Conservation (phyloP, 306 rosid species). For the Malus sieversii region DNA sequence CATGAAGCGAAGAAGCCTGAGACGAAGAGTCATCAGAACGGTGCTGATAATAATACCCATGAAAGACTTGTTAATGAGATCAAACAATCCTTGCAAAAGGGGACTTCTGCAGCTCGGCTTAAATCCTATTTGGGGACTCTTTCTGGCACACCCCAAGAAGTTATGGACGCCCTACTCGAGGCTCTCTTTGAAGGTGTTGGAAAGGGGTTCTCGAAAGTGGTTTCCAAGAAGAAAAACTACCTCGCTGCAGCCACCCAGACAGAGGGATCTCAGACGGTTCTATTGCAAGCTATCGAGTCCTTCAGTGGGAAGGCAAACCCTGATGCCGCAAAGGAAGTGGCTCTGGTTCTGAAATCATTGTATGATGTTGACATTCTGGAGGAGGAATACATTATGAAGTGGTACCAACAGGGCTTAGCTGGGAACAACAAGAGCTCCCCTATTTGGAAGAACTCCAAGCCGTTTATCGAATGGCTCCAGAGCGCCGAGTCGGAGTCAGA, state of each 20-base stretch:
- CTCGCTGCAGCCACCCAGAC: constrained; percentile 31
- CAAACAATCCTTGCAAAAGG: constrained; percentile 38
- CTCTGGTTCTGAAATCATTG: constrained; percentile 40
- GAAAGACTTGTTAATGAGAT: constrained; percentile 31
- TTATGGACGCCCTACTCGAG: constrained; percentile 38
- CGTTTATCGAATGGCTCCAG: constrained; percentile 62
- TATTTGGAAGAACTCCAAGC: constrained; percentile 41
- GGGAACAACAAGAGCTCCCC: constrained; percentile 30
- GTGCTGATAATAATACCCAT: constrained; percentile 13
- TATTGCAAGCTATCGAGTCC: constrained; percentile 32
- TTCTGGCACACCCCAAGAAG: constrained; percentile 47
- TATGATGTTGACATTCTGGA: constrained; percentile 42
- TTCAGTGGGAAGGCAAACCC: constrained; percentile 32
- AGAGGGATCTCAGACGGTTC: constrained; percentile 39
- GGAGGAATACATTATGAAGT: constrained; percentile 34
- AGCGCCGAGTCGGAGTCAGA: constrained; percentile 59
- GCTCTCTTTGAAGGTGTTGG: constrained; percentile 46
- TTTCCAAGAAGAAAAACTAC: constrained; percentile 39
- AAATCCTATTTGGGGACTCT: constrained; percentile 39
- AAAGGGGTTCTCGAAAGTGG: constrained; percentile 58
- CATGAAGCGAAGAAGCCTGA: constrained; percentile 13
- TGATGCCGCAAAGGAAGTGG: constrained; percentile 41
- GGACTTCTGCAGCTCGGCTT: constrained; percentile 28
- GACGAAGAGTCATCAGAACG: constrained; percentile 19
- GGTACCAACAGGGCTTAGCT: constrained; percentile 39